Evolutionary conservation across 345 rosid genomes (phyloP).

Genomic region (Cardamine resedifolia): DNA sequence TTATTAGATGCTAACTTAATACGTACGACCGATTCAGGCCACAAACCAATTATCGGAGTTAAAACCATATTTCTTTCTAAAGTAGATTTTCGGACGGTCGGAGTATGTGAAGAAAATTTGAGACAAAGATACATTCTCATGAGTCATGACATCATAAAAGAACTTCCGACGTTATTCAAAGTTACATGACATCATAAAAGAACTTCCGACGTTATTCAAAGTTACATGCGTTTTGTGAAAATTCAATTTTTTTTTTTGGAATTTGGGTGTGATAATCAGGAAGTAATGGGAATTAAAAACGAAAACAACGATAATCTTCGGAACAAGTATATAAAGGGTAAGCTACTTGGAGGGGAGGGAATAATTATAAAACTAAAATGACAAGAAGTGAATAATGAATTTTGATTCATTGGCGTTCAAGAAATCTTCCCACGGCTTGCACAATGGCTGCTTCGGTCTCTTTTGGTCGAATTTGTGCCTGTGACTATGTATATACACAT

Average conservation of each 20-base stretch:
- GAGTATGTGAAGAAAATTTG: background rate
- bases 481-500: background rate
- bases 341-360: background rate
- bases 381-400: background rate
- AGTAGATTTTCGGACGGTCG: background rate
- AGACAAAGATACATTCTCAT: background rate
- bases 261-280: background rate
- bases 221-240: background rate
- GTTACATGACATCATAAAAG: background rate
- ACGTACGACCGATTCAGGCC: background rate
- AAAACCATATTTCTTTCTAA: background rate
- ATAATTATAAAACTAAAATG: background rate
- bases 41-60: background rate
- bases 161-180: background rate
- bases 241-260: too few relatives aligned
- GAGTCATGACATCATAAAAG: too few relatives aligned
- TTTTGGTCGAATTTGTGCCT: slow-evolving; percentile 89
- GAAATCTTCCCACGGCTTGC: slow-evolving; percentile 94
- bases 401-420: slow-evolving; percentile 74
- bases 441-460: slow-evolving; percentile 85
- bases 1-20: background rate
- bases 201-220: background rate
- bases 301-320: background rate
- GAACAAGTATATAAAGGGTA: too few relatives aligned
- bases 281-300: background rate